Evolutionary conservation across 306 rosid species (phyloP).

Genomic region (apple (Malus domestica)): ASM211411v1 NC_041795.1:30645501-30646000

Average conservation of each 20-base stretch:
- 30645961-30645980: constrained; percentile 11
- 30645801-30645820: constrained; percentile 2
- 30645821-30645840: neutral
- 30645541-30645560: neutral
- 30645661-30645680: constrained; percentile 67
- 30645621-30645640: constrained; percentile 61
- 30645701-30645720: constrained; percentile 64
- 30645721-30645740: constrained; percentile 40
- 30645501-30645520: neutral
- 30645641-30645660: constrained; percentile 53
- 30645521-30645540: neutral
- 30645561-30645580: neutral
- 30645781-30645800: constrained; percentile 55
- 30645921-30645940: neutral
- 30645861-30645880: neutral
- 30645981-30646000: constrained; percentile 21
- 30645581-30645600: neutral
- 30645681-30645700: constrained; percentile 73
- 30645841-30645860: neutral
- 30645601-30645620: neutral
- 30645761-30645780: constrained; percentile 63
- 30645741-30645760: constrained; percentile 56
- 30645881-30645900: neutral
- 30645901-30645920: neutral
- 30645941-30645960: neutral